Evolutionary conservation across 1,139 yeast genomes (phyloP), one percentile per base, ranked within the genome.

Genomic region (Meyerozyma athensensis): DNA sequence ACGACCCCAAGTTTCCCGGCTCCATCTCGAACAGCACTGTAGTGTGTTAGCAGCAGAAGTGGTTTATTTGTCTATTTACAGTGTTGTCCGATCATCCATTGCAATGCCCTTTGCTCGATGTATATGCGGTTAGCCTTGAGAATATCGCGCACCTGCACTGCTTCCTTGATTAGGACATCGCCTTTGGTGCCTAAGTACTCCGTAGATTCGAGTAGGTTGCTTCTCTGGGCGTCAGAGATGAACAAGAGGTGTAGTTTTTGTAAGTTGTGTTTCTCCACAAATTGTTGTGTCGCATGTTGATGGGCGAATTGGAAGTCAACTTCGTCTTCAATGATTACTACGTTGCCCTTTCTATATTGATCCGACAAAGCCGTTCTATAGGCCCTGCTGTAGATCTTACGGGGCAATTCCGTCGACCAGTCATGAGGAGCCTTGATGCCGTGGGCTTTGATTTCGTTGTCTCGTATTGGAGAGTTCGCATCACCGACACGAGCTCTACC

Each of bases 401-500:
- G 58, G 16, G 95, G 96, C 48, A 94, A 71, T n/a, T 74, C 79
- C 4, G 97, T 85, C 28, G 90, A 75, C 76, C 85, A 82, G 60
- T 87, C 95, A 56, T 86, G 94, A 34, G 95, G 95, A 12, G 96
- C 97, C 41, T 75, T 76, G 56, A 94, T 81, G 18, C 94, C 97
- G 54, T 85, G 80, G 0, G 97, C 97, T 48, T 85, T 75, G 36
- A 92, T 90, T 55, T 96, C 96, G 54, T 86, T 89, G 54, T 80
- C 81, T 64, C 96, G 79, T 39, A 81, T 85, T 33, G 98, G 98
- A 17, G 96, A 86, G 52, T 92, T 92, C 42, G 87, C 89, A 63
- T 89, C 97, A 67, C 98, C 99, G 43, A 80, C 83, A 71, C 99
- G 83, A 40, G 99, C 99, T 45, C 77, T 74, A 62, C 99, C 99